Conservation (phyloP, 139 green algal species). For the Spirogloea muscicola region DNA sequence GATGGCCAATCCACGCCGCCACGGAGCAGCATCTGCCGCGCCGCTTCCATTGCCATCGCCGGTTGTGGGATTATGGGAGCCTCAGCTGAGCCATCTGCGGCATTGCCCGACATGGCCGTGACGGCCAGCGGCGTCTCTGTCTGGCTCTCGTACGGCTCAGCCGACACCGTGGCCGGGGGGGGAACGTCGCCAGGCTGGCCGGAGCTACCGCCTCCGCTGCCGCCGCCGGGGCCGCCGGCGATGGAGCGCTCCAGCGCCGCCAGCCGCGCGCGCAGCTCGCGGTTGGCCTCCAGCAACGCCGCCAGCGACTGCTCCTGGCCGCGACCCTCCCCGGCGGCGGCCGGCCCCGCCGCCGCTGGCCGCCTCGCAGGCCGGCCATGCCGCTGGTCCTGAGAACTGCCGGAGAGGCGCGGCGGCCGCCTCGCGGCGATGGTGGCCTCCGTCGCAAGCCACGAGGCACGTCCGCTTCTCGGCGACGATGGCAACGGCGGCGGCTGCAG, state of each 20-base stretch:
- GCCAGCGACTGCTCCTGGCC: not conserved
- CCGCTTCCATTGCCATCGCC: not conserved
- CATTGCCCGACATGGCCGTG: not conserved
- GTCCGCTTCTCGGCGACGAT: no score
- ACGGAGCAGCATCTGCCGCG: not conserved
- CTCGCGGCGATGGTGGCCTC: no score
- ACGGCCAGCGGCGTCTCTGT: not conserved
- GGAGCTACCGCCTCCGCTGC: not conserved
- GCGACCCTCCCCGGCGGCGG: no score
- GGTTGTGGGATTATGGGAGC: not conserved
- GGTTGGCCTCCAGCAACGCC: conserved; percentile 8
- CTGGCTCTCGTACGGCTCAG: not conserved
- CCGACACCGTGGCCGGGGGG: not conserved
- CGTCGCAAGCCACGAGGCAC: no score
- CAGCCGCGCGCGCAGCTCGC: not conserved
- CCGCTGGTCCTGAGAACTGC: no score
- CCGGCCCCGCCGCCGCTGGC: no score
- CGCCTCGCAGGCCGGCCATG: no score
- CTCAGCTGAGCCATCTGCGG: not conserved
- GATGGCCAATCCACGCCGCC: conserved; percentile 32
- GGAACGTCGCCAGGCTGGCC: not conserved
- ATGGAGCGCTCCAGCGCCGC: not conserved
- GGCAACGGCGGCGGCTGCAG: no score
- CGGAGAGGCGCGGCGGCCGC: no score
- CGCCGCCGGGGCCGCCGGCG: not conserved